A percentile compares a stretch with the other conserved stretches of the same genome.
phyloP scores from a whole-genome alignment of 371 early-diverging fungal genomes.

The Lichtheimia corymbifera region DNA sequence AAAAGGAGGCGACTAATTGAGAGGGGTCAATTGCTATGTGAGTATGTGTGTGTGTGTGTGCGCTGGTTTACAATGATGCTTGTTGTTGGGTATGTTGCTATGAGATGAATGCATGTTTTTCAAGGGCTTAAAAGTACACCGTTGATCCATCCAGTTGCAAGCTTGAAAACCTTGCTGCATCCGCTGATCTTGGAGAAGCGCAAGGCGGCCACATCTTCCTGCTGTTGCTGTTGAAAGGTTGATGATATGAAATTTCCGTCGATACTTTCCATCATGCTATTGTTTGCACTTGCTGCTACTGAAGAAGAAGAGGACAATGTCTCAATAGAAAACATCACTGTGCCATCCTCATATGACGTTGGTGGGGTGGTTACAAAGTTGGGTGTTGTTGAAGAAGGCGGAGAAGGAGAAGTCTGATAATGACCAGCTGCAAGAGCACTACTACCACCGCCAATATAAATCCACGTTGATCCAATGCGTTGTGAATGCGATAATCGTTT shows the following conservation, averaged over 20 bases:
- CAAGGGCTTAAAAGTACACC: slow-evolving; percentile 24
- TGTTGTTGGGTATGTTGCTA: too few species aligned
- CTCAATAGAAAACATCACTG: slow-evolving; percentile 38
- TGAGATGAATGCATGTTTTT: neutral
- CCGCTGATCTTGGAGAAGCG: slow-evolving; percentile 37
- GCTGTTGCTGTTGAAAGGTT: slow-evolving; percentile 6
- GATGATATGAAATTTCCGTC: neutral
- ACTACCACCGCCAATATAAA: neutral
- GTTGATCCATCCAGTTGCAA: slow-evolving; percentile 46
- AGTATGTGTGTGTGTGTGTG: too few species aligned
- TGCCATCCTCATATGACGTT: slow-evolving; percentile 18
- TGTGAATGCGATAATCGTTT: slow-evolving; percentile 24
- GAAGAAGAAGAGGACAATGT: slow-evolving; percentile 19
- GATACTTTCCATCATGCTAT: too few species aligned
- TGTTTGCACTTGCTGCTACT: too few species aligned
- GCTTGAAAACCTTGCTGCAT: slow-evolving; percentile 41
- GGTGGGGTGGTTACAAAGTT: neutral
- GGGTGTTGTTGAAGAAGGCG: too few species aligned
- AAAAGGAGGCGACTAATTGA: too few species aligned
- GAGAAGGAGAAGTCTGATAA: too few species aligned
- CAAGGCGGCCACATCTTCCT: slow-evolving; percentile 20
- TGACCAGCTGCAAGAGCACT: too few species aligned
- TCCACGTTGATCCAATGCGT: slow-evolving; percentile 8
- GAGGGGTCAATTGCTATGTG: too few species aligned
- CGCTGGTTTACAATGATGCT: too few species aligned